Evolutionary conservation across 139 green algal species (phyloP), one percentile per base, ranked within the genome.

Genomic region (Chlorella sp.): DNA sequence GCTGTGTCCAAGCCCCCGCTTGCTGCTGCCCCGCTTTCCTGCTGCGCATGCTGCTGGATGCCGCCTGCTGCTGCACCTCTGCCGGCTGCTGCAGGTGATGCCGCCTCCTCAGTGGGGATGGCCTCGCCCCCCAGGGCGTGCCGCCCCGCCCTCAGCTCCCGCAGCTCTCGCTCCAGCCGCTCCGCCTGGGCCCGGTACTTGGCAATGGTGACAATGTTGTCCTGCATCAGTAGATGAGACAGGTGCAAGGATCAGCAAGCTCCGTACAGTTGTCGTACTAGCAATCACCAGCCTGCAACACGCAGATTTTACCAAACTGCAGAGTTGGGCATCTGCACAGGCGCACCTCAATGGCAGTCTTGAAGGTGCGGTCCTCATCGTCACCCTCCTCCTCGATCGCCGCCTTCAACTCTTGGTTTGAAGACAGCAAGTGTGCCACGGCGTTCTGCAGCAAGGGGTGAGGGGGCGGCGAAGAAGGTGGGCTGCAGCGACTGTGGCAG

Each of bases 131-230:
- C 55, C 74, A 81, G 55, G 9, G 15, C 21, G 32, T 81, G 69
- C 56, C 41, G 16, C 25, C 69, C 79, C 26, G 38, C 38, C 81
- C 55, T 18, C 36, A 89, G 67, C 56, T 87, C 44, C 1, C 28
- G n/a, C 56, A 89, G 36, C 69, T 89, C 85, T 3, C 44, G 38
- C n/a, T 89, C 69, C 67, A 88, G 55, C n/a, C 68, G 39, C 38
- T 84, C 80, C 23, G 60, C 38, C 51, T 81, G 75, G 5, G 65
- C 85, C 5, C 34, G 78, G 47, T 88, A 85, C 57, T 79, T 88
- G 32, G 85, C 85, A 55, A 88, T 86, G n/a, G 81, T 47, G 3
- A 81, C 78, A n/a, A 88, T 86, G 73, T 88, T 88, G 25, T 88
- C 85, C 80, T 85, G 80, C 60, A 28, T 51, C 7, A 9, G 44